Evolutionary conservation across 306 rosid genomes (phyloP), one percentile per base, ranked within the genome.

Genomic region (Vigna nakashimae): DNA sequence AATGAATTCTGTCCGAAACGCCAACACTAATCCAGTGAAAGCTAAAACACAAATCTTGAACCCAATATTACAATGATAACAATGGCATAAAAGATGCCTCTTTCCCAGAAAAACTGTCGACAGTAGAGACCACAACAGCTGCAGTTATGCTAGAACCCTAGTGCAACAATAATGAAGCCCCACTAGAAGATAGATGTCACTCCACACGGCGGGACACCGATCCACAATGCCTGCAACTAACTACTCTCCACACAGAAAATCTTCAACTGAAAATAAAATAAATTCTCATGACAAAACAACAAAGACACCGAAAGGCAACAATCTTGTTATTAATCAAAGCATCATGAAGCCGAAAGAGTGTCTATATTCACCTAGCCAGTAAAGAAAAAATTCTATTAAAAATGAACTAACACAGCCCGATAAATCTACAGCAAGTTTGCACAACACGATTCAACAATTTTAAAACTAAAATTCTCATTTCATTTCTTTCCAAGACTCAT

Each of bases 381-480:
- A 40, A 40, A 9, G 30, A 5, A 67, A 1, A 43, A 75, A 22
- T 63, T 26, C 49, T 71, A 16, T 28, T 52, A 3, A 14, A 40
- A 42, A 45, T 4, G 30, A 51, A 65, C 51, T 6, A 36, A 52
- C 46, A 81, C 9, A 62, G 46, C 43, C 64, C 64, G 65, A 53
- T 40, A 69, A 60, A 70, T 40, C 66, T 69, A 74, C 58, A 65
- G 12, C 20, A 80, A 14, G 66, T 46, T 6, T 1, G 8, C 58
- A 70, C 26, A 64, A 70, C 53, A 68, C 12, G 62, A 77, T 68
- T 63, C 22, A 58, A 52, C 18, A 52, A 75, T 26, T 65, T 64
- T 62, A 40, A 50, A 66, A 22, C 36, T 36, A 36, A 36, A 40
- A 42, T 5, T 4, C 9, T 64, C 13, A 15, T 59, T 26, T 58